Evolutionary conservation across 345 rosid genomes (phyloP).

Genomic region (Anacardium occidentale): DNA sequence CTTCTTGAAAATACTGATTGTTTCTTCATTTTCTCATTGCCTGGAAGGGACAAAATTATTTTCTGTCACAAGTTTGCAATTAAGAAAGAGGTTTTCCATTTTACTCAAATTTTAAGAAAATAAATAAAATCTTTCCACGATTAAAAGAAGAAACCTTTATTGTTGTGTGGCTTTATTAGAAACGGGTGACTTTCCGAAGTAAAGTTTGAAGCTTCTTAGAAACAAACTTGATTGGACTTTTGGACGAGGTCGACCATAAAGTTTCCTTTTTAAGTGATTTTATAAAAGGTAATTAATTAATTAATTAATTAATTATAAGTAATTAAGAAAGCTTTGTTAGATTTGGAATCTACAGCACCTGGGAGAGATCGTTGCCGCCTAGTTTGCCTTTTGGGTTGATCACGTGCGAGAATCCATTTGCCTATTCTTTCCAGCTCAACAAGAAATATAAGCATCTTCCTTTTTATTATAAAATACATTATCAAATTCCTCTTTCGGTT

Average conservation of each 20-base stretch:
- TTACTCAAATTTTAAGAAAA: neutral
- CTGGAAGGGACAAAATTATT: no score
- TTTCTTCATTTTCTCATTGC: no score
- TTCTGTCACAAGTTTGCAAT: no score
- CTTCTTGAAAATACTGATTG: no score
- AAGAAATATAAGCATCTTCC: slow-evolving; percentile 25
- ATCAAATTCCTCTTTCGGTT: no score
- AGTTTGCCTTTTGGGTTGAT: slow-evolving; percentile 23
- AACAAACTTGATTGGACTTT: slow-evolving; percentile 6
- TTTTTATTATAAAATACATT: neutral
- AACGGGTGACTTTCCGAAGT: neutral
- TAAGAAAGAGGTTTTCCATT: neutral
- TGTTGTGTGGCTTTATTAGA: slow-evolving; percentile 1
- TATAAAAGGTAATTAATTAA: neutral
- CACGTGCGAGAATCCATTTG: slow-evolving; percentile 47
- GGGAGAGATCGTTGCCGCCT: slow-evolving; percentile 33
- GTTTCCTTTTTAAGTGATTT: neutral
- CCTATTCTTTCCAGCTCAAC: slow-evolving; percentile 39
- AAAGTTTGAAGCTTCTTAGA: slow-evolving; percentile 15
- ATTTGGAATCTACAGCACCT: slow-evolving; percentile 36
- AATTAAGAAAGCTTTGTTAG: slow-evolving; percentile 13
- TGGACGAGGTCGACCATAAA: neutral
- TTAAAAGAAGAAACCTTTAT: neutral
- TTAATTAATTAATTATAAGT: neutral
- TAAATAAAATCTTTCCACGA: neutral